These are phyloP conservation scores for Didymella pomorum DNA, from an alignment of 2,329 filamentous ascomycete species.

Conservation along the genomic window DNA sequence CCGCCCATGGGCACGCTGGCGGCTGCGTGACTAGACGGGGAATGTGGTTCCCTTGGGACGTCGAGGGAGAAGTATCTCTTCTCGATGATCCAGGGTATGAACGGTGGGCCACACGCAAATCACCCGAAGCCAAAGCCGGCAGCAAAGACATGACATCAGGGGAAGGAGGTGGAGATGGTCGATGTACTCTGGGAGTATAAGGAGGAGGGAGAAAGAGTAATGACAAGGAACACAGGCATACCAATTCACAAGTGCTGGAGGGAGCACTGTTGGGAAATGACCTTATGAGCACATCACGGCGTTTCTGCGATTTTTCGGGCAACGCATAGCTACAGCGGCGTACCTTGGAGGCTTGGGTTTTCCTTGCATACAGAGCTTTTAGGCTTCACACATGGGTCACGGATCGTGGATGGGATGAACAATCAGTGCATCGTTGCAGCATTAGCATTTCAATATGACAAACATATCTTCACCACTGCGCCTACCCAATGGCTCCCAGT, in stretches of 20 bases:
- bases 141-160: conserved; percentile 20
- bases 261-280: not conserved
- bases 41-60: conserved; percentile 18
- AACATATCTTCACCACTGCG: not conserved
- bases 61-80: conserved; percentile 21
- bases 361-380: conserved; percentile 6
- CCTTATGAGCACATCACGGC: conserved; percentile 17
- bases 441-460: not conserved
- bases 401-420: not conserved
- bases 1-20: conserved; percentile 65
- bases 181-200: not conserved
- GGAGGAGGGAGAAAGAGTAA: not conserved
- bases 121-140: conserved; percentile 13
- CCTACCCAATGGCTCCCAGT: not conserved
- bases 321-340: conserved; percentile 11
- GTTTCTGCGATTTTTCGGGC: conserved; percentile 2
- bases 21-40: conserved; percentile 37
- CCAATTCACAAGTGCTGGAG: not conserved
- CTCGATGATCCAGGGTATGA: conserved; percentile 19
- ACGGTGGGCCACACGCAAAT: conserved; percentile 21
- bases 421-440: not conserved
- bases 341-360: not conserved
- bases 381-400: not conserved
- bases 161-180: not conserved
- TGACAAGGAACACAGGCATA: not conserved